Conservation (phyloP, 345 rosid genomes). For the Stellera chamaejasme region DNA sequence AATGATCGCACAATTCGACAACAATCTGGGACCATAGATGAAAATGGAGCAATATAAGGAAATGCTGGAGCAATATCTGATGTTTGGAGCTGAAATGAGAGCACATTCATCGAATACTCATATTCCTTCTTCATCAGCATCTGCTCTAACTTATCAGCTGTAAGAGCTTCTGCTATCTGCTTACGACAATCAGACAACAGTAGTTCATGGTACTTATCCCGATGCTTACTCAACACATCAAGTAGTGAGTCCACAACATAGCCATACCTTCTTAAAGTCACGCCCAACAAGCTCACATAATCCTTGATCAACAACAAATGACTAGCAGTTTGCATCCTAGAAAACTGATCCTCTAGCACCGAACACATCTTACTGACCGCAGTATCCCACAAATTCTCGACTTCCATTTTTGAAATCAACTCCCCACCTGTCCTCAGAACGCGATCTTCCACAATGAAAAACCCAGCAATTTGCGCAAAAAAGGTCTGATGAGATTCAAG, state of each 20-base stretch:
- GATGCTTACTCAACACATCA: slow-evolving; percentile 87
- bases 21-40: slow-evolving; percentile 91
- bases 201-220: slow-evolving; percentile 91
- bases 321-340: slow-evolving; percentile 97
- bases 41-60: slow-evolving; percentile 90
- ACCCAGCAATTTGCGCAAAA: slow-evolving; percentile 94
- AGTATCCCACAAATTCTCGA: slow-evolving; percentile 90
- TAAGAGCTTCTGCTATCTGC: slow-evolving; percentile 81
- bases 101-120: slow-evolving; percentile 96
- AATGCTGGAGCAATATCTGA: slow-evolving; percentile 86
- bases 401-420: slow-evolving; percentile 74
- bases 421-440: slow-evolving; percentile 87
- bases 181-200: slow-evolving; percentile 89
- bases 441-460: slow-evolving; percentile 87
- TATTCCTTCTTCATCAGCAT: slow-evolving; percentile 98
- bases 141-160: slow-evolving; percentile 97
- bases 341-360: slow-evolving; percentile 94
- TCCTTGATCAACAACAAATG: slow-evolving; percentile 92
- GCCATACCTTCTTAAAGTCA: slow-evolving; percentile 80
- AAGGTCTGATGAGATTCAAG: slow-evolving; percentile 97
- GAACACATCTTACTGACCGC: slow-evolving; percentile 96
- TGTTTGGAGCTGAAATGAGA: slow-evolving; percentile 88
- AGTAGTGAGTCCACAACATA: slow-evolving; percentile 82
- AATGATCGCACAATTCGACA: slow-evolving; percentile 93
- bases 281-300: slow-evolving; percentile 93